phyloP scores from a whole-genome alignment of 805 yeast species.

The Myxozyma nipponensis region DNA sequence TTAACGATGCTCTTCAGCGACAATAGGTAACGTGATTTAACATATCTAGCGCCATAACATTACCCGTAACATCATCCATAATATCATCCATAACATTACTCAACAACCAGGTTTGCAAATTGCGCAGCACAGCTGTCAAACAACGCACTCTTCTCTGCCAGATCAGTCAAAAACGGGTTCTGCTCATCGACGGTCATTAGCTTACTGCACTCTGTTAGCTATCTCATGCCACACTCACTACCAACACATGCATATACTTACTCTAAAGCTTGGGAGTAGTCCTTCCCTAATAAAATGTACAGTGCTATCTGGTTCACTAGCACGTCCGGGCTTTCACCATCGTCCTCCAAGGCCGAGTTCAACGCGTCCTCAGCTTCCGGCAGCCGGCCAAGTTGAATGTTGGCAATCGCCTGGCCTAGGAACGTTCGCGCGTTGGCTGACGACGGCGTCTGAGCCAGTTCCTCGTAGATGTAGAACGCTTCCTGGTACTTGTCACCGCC shows the following conservation, averaged over 20 bases:
- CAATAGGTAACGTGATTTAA: too few species aligned
- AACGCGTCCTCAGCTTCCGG: conserved; percentile 73
- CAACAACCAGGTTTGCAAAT: conserved; percentile 38
- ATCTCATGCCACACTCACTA: neutral
- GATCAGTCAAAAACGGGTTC: conserved; percentile 57
- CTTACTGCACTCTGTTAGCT: neutral
- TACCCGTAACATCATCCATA: too few species aligned
- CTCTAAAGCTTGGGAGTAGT: conserved; percentile 26
- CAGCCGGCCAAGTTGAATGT: conserved; percentile 70
- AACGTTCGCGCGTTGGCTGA: conserved; percentile 49
- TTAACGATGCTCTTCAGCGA: too few species aligned
- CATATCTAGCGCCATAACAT: too few species aligned
- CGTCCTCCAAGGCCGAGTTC: conserved; percentile 43
- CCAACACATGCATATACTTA: conserved; percentile 3
- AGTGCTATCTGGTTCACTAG: conserved; percentile 63
- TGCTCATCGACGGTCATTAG: conserved; percentile 49
- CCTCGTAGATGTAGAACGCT: conserved; percentile 57
- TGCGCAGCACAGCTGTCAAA: conserved; percentile 69
- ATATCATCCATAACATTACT: conserved; percentile 1
- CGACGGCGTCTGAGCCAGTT: conserved; percentile 59
- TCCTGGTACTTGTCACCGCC: conserved; percentile 40
- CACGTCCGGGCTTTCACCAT: conserved; percentile 39
- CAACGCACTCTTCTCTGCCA: conserved; percentile 54
- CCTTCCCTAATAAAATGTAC: conserved; percentile 52
- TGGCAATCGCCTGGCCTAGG: conserved; percentile 64